Evolutionary conservation across 2,329 filamentous ascomycete species (phyloP).

Genomic region (Mariannaea sp.): DNA sequence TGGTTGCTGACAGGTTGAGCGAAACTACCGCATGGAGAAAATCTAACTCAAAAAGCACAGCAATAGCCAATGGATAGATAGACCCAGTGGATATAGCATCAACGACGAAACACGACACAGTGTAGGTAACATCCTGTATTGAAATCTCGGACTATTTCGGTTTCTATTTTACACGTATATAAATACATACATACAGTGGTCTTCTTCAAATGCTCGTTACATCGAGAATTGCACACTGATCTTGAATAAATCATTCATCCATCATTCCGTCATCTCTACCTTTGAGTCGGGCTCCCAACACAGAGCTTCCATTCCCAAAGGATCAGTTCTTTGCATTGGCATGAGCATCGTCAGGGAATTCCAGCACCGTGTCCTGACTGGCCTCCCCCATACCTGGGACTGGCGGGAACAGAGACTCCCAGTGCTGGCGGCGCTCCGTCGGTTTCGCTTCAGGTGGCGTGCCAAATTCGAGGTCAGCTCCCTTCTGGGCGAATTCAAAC

Average conservation of each 20-base stretch:
- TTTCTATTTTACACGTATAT: constrained; percentile 16
- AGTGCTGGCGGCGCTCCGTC: neutral
- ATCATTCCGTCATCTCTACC: too few relatives aligned
- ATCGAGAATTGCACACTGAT: constrained; percentile 1
- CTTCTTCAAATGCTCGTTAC: constrained; percentile 9
- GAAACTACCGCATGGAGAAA: constrained; percentile 18
- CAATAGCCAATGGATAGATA: neutral
- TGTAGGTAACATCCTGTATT: constrained; percentile 19
- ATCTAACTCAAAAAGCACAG: neutral
- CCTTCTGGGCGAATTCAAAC: constrained; percentile 64
- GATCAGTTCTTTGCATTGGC: constrained; percentile 5
- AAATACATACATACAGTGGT: too few relatives aligned
- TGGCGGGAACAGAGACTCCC: constrained; percentile 55
- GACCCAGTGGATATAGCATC: neutral
- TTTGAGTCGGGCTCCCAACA: too few relatives aligned
- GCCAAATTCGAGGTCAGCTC: constrained; percentile 74
- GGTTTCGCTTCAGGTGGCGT: constrained; percentile 25
- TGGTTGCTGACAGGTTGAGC: constrained; percentile 15
- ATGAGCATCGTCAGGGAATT: constrained; percentile 21
- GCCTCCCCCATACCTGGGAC: constrained; percentile 34
- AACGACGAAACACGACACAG: neutral
- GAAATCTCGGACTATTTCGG: constrained; percentile 10
- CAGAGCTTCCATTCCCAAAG: too few relatives aligned
- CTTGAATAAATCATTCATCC: neutral
- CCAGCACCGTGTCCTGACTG: constrained; percentile 26